phyloP scores from a whole-genome alignment of 176 grass and related monocot species.

The Lolium multiflorum region DNA sequence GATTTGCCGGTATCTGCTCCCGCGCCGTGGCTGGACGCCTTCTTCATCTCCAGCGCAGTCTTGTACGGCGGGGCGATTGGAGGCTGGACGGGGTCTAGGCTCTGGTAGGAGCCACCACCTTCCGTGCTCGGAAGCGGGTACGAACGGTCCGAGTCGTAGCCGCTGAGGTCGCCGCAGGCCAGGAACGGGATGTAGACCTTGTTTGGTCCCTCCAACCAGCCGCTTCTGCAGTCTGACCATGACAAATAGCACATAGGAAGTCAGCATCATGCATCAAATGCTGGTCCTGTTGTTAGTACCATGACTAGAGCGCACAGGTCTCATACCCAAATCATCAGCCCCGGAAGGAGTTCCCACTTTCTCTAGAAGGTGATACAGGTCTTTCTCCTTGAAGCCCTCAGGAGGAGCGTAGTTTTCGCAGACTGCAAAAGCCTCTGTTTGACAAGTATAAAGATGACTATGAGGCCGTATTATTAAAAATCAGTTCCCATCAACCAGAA shows the following conservation, averaged over 20 bases:
- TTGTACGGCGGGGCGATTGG: conserved; percentile 89
- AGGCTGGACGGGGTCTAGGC: conserved; percentile 85
- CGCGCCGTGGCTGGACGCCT: conserved; percentile 54
- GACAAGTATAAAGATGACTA: neutral
- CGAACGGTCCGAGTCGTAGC: conserved; percentile 82
- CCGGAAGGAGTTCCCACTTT: conserved; percentile 94
- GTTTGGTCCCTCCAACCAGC: conserved; percentile 92
- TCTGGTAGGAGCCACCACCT: conserved; percentile 51
- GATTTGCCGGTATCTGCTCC: conserved; percentile 42
- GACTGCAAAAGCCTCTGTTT: conserved; percentile 90
- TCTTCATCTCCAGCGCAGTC: conserved; percentile 76
- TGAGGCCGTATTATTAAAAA: neutral
- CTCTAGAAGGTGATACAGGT: conserved; percentile 85
- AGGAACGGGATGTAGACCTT: conserved; percentile 86
- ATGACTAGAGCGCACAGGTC: neutral
- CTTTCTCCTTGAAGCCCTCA: conserved; percentile 84
- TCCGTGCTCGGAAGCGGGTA: conserved; percentile 67
- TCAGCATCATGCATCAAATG: neutral
- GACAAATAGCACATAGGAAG: neutral
- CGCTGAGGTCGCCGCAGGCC: conserved; percentile 85
- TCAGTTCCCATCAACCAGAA: neutral
- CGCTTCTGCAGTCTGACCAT: conserved; percentile 77
- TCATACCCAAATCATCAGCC: conserved; percentile 47
- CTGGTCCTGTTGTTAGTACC: neutral
- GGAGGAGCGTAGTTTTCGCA: conserved; percentile 92